Conservation (phyloP, 2,329 filamentous ascomycete genomes). For the Claviceps sp. region DNA sequence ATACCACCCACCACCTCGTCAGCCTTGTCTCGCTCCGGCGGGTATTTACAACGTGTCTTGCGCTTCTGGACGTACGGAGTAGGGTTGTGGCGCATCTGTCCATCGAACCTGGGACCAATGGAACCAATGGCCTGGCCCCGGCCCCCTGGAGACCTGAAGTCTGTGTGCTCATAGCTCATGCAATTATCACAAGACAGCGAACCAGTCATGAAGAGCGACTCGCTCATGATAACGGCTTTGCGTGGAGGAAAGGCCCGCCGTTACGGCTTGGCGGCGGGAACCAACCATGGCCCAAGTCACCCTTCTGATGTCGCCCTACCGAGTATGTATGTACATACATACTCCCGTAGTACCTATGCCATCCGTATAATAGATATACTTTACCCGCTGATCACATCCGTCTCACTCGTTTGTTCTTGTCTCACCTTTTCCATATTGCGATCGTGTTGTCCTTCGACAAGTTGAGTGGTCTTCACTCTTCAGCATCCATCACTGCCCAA, state of each 20-base stretch:
- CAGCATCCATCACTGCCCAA: neutral
- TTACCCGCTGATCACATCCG: neutral
- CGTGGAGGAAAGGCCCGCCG: neutral
- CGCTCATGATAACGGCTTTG: neutral
- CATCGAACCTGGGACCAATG: neutral
- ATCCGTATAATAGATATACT: neutral
- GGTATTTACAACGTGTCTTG: neutral
- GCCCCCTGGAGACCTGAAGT: neutral
- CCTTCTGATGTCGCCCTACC: neutral
- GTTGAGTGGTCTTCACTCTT: neutral
- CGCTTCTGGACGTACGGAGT: neutral
- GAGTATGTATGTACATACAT: too few relatives aligned
- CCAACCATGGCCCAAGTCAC: neutral
- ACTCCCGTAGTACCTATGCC: neutral
- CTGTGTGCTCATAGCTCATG: neutral
- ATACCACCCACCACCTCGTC: neutral
- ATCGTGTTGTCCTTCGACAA: neutral
- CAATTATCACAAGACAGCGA: neutral
- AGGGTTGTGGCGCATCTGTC: neutral
- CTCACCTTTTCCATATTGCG: too few relatives aligned
- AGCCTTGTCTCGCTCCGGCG: neutral
- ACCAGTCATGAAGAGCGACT: neutral
- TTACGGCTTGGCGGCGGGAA: neutral
- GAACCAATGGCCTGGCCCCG: neutral
- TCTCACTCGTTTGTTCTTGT: neutral